Evolutionary conservation across 2,329 filamentous ascomycete species (phyloP).

Genomic region (Penicillium glabrum): DNA sequence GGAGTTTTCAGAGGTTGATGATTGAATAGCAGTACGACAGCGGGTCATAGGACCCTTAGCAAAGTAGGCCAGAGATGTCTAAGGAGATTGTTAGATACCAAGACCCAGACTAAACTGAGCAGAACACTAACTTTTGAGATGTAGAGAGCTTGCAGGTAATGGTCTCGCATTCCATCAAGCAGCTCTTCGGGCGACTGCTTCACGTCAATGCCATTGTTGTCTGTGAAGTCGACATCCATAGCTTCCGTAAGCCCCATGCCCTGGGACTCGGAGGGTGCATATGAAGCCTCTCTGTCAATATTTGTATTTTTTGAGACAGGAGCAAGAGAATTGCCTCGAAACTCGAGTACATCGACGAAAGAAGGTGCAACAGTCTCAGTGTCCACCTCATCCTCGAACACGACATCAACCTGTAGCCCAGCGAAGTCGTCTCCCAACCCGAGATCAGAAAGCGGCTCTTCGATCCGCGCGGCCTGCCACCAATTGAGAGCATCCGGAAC

Average conservation of each 20-base stretch:
- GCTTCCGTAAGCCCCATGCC: background rate
- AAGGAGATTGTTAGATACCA: slow-evolving; percentile 11
- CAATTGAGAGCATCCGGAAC: slow-evolving; percentile 23
- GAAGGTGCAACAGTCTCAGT: slow-evolving; percentile 8
- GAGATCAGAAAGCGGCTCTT: slow-evolving; percentile 26
- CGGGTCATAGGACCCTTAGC: slow-evolving; percentile 52
- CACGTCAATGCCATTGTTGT: slow-evolving; percentile 12
- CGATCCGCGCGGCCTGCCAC: slow-evolving; percentile 37
- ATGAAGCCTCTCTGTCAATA: slow-evolving; percentile 1
- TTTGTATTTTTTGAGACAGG: slow-evolving; percentile 1
- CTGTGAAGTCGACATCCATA: slow-evolving; percentile 14
- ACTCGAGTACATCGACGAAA: slow-evolving; percentile 20
- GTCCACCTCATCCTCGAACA: slow-evolving; percentile 25
- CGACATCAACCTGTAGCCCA: slow-evolving; percentile 30
- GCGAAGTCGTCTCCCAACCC: slow-evolving; percentile 22
- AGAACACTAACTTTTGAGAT: slow-evolving; percentile 39
- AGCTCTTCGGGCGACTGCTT: slow-evolving; percentile 36
- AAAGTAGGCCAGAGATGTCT: slow-evolving; percentile 53
- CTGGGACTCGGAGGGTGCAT: slow-evolving; percentile 17
- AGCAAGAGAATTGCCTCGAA: slow-evolving; percentile 15
- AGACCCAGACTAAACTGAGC: background rate
- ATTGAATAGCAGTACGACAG: slow-evolving; percentile 42
- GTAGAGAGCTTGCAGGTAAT: slow-evolving; percentile 46
- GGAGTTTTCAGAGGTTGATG: slow-evolving; percentile 21
- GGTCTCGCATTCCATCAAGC: slow-evolving; percentile 36